Evolutionary conservation across 345 rosid genomes (phyloP).

Genomic region (Sonneratia alba): DNA sequence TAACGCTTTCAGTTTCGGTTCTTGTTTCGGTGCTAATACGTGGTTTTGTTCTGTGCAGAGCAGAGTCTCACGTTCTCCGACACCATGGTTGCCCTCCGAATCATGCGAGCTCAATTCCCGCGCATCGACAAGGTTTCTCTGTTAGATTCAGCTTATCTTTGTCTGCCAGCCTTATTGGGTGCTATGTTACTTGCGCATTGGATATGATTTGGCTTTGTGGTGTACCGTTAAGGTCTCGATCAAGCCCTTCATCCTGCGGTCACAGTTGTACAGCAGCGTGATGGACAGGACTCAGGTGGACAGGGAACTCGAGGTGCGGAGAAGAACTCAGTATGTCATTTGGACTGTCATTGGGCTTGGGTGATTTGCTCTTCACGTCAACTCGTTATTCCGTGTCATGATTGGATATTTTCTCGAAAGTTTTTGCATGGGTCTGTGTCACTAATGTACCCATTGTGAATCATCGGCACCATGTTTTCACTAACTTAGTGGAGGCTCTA

Average conservation of each 20-base stretch:
- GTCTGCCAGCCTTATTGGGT: background rate
- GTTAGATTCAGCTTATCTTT: background rate
- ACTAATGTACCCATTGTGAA: too few relatives aligned
- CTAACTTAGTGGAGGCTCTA: too few relatives aligned
- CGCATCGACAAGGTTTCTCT: constrained; percentile 55
- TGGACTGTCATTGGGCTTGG: background rate
- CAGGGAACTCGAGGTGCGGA: constrained; percentile 67
- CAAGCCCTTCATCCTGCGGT: constrained; percentile 72
- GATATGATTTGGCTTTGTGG: background rate
- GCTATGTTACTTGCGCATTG: background rate
- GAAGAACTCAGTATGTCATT: background rate
- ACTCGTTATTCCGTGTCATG: background rate
- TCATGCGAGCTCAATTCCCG: constrained; percentile 93
- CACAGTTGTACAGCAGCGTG: constrained; percentile 81
- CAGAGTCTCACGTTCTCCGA: constrained; percentile 71
- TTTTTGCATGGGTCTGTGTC: too few relatives aligned
- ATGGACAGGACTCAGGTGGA: constrained; percentile 80
- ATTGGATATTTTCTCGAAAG: background rate
- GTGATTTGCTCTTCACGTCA: background rate
- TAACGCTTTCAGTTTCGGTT: background rate
- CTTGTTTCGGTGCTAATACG: background rate
- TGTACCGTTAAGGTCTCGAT: constrained; percentile 38
- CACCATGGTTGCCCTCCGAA: constrained; percentile 68
- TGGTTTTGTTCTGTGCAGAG: constrained; percentile 28
- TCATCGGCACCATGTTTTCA: too few relatives aligned